Conservation (phyloP, 768 basidiomycete species). For the Psilocybe tampanensis region DNA sequence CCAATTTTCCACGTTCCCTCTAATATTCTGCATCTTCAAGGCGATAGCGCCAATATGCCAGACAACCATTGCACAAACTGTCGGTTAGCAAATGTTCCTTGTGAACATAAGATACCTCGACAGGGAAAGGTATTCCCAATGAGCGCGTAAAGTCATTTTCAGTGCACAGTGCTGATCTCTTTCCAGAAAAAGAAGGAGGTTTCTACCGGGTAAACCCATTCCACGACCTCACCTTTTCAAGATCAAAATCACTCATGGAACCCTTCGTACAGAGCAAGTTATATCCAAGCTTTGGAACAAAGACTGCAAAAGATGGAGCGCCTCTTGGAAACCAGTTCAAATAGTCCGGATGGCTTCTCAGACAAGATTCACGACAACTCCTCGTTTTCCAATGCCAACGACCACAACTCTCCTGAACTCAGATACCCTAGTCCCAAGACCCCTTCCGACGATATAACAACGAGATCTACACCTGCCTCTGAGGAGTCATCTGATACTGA, state of each 20-base stretch:
- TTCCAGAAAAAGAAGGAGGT: constrained; percentile 3
- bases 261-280: constrained; percentile 14
- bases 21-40: constrained; percentile 25
- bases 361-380: constrained; percentile 14
- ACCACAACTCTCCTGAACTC: background rate
- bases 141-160: background rate
- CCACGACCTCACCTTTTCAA: background rate
- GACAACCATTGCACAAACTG: constrained; percentile 62
- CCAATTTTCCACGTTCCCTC: background rate
- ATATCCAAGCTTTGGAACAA: constrained; percentile 32
- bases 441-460: background rate
- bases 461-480: background rate
- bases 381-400: background rate
- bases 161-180: background rate
- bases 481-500: constrained; percentile 27
- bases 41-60: constrained; percentile 65
- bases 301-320: constrained; percentile 31
- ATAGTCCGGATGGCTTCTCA: background rate
- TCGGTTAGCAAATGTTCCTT: constrained; percentile 45
- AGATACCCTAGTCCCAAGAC: background rate
- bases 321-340: constrained; percentile 15
- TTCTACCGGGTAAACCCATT: background rate
- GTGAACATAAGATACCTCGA: constrained; percentile 53
- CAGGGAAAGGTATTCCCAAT: constrained; percentile 45
- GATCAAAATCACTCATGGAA: background rate